Base-by-base conservation (phyloP, 1,284 basidiomycete genomes). In the Athelia sp. region DNA sequence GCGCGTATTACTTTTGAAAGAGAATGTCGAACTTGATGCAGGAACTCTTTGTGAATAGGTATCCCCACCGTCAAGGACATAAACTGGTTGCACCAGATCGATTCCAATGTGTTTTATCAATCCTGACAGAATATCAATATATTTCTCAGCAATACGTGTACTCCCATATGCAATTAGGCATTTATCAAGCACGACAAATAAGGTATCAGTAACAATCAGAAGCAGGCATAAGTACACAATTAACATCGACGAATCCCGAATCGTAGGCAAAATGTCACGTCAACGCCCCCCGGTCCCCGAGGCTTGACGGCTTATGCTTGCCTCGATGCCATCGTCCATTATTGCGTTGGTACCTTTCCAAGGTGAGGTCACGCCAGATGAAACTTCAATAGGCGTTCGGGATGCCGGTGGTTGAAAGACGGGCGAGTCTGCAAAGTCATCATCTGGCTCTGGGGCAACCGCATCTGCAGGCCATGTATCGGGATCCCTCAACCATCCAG, bases 41-140 rank as follows among this genome's bases (percentile, higher is more conserved):
- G 36, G 15, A 40, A 55, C 24, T 35, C 26, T 45, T 34, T 22
- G 43, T 23, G 21, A 50, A 29, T 51, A 90, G 87, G 87, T 90
- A 43, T 90, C 87, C 13, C 87, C 87, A 40, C 85, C 84, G 34
- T 79, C 82, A 48, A 76, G 85, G 60, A 76, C 78, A 67, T 82
- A 66, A 69, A n/a, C 18, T 24, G 19, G 40, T 40, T 21, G n/a
- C 19, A n/a, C 4, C 36, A 40, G 36, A 40, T 40, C 36, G 8
- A 40, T 17, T 4, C 6, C 26, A 21, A 8, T 40, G 36, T n/a
- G 36, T 40, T 21, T n/a, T 40, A 40, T 40, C 19, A 21, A n/a
- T 21, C 18, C 17, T 10, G 43, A 26, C 26, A 45, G 34, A 38
- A 56, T 63, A 65, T 62, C 62, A 62, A 62, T 70, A 64, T 65